Conservation (phyloP, 768 basidiomycete genomes). For the Trametes coccinea region DNA sequence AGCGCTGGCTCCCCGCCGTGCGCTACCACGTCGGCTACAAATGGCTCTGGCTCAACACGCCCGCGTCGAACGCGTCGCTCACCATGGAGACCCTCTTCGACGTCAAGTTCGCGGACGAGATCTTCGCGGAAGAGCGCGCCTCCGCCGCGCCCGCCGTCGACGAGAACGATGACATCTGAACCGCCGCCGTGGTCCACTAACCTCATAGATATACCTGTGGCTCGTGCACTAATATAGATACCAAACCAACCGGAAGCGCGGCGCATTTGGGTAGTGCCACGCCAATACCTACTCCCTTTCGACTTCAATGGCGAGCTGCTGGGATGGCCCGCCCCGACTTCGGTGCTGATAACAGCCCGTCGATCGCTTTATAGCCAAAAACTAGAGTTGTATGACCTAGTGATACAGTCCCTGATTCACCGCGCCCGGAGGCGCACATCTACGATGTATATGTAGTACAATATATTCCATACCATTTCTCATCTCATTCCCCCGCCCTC, state of each 20-base stretch:
- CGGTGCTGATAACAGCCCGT: neutral
- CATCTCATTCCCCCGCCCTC: neutral
- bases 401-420: slow-evolving; percentile 17
- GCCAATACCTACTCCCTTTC: too few species aligned
- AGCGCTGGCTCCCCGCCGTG: slow-evolving; percentile 47
- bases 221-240: too few species aligned
- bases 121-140: slow-evolving; percentile 22
- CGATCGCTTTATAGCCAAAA: neutral
- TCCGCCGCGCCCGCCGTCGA: neutral
- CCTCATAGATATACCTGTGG: too few species aligned
- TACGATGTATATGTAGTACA: slow-evolving; percentile 16
- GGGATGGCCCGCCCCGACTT: neutral
- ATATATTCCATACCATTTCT: neutral
- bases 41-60: slow-evolving; percentile 51
- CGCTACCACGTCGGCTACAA: slow-evolving; percentile 49
- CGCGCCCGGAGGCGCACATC: neutral
- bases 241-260: too few species aligned
- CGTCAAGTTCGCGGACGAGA: slow-evolving; percentile 44
- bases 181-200: too few species aligned
- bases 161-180: too few species aligned
- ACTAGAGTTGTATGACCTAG: slow-evolving; percentile 9
- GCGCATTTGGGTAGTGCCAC: too few species aligned
- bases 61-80: slow-evolving; percentile 27
- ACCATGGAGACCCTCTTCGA: slow-evolving; percentile 37
- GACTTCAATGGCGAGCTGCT: neutral